phyloP scores from a whole-genome alignment of 1,284 basidiomycete genomes.

The Austroboletus olivaceoglutinosus region DNA sequence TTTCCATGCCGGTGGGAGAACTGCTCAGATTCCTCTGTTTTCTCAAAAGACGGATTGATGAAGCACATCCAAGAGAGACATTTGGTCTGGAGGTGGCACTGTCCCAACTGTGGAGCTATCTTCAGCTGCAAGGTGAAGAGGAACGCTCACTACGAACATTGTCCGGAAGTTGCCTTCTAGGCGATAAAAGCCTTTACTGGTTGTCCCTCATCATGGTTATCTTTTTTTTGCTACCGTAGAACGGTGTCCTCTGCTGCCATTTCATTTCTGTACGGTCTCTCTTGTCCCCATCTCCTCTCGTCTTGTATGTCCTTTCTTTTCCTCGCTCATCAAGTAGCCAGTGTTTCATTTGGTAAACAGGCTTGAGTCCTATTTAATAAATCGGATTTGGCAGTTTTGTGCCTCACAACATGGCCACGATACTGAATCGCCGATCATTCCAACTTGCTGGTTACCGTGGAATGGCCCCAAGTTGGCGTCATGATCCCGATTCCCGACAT shows the following conservation, averaged over 20 bases:
- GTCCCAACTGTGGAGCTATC: slow-evolving; percentile 20
- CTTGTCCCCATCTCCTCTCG: too few species aligned
- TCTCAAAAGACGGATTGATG: slow-evolving; percentile 23
- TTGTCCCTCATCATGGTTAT: not conserved
- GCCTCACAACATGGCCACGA: not conserved
- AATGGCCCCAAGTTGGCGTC: not conserved
- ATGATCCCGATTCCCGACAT: not conserved
- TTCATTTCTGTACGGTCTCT: not conserved
- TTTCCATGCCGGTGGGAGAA: slow-evolving; percentile 27
- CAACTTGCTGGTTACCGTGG: slow-evolving; percentile 2
- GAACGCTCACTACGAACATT: slow-evolving; percentile 18
- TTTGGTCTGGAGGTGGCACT: slow-evolving; percentile 26
- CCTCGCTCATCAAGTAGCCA: not conserved
- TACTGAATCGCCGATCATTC: not conserved
- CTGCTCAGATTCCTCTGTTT: slow-evolving; percentile 17
- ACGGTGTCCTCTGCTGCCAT: not conserved
- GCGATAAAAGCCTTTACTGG: not conserved
- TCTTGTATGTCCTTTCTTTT: too few species aligned
- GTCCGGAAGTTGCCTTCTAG: not conserved
- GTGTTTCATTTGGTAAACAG: not conserved
- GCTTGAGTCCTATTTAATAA: slow-evolving; percentile 1
- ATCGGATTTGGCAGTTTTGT: not conserved
- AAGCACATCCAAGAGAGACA: slow-evolving; percentile 28
- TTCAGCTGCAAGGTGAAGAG: slow-evolving; percentile 19
- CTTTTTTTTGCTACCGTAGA: not conserved